Evolutionary conservation across 768 basidiomycete species (phyloP).

Genomic region (Tylopilus plumbeoviolaceoides): DNA sequence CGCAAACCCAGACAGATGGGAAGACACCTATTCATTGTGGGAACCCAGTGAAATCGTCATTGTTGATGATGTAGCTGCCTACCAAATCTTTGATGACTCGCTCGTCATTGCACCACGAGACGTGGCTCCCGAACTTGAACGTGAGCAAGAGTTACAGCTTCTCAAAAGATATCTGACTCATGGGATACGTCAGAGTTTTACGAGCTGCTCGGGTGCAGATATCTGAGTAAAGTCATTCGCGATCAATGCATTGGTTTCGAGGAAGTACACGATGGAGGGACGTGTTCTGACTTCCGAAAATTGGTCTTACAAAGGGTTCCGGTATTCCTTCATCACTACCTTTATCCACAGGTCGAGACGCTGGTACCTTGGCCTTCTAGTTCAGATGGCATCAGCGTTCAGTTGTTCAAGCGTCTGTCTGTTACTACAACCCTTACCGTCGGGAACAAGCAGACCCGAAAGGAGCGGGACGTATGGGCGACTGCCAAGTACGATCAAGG

Average conservation of each 20-base stretch:
- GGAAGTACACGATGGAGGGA: neutral
- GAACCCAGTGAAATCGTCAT: constrained; percentile 66
- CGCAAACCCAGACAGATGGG: neutral
- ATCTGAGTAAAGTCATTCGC: neutral
- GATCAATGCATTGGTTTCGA: neutral
- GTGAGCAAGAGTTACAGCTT: constrained; percentile 29
- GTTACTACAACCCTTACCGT: constrained; percentile 56
- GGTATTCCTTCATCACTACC: constrained; percentile 63
- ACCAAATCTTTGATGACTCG: constrained; percentile 67
- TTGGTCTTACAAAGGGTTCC: constrained; percentile 72
- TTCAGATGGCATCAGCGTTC: constrained; percentile 38
- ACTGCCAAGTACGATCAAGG: constrained; percentile 47
- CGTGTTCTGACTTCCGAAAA: neutral
- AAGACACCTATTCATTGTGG: constrained; percentile 35
- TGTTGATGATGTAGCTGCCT: constrained; percentile 76
- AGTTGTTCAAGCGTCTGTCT: constrained; percentile 52
- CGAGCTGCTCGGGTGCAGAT: neutral
- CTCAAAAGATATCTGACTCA: neutral
- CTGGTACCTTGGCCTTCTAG: neutral
- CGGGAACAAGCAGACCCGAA: constrained; percentile 43
- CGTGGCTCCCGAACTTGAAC: constrained; percentile 61
- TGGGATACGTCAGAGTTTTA: neutral
- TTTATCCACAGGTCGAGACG: constrained; percentile 31
- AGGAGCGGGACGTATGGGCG: constrained; percentile 64
- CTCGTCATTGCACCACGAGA: constrained; percentile 80